phyloP scores from a whole-genome alignment of 805 yeast genomes.

The Myxozyma mucilagina region DNA sequence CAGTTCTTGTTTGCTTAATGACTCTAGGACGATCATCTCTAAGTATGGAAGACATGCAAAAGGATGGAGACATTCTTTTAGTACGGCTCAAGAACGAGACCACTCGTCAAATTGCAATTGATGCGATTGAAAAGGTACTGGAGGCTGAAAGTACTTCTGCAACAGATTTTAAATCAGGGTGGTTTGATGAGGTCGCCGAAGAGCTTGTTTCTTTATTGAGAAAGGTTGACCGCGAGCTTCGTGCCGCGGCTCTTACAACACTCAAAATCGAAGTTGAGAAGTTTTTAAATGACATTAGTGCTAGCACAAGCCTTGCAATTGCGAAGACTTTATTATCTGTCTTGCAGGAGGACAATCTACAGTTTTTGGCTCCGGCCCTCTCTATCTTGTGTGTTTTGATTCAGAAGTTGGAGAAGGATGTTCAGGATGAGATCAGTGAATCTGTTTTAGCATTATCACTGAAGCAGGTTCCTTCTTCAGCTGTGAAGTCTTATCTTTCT shows the following conservation, averaged over 20 bases:
- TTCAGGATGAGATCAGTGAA: background rate
- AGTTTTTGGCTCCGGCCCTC: constrained; percentile 25
- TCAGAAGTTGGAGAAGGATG: background rate
- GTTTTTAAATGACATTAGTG: background rate
- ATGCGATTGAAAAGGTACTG: constrained; percentile 35
- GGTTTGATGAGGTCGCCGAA: constrained; percentile 29
- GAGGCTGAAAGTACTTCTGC: constrained; percentile 30
- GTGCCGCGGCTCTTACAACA: constrained; percentile 34
- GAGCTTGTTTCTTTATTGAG: constrained; percentile 31
- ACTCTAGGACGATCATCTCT: constrained; percentile 29
- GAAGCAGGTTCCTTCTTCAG: constrained; percentile 2
- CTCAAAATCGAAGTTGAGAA: constrained; percentile 19
- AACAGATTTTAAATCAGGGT: constrained; percentile 31
- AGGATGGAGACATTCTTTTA: constrained; percentile 41
- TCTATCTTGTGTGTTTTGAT: constrained; percentile 7
- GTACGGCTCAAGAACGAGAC: constrained; percentile 43
- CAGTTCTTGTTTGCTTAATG: constrained; percentile 38
- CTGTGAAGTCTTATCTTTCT: constrained; percentile 13
- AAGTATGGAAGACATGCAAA: constrained; percentile 35
- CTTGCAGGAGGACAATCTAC: constrained; percentile 14
- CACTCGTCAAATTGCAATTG: constrained; percentile 40
- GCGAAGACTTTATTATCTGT: constrained; percentile 17
- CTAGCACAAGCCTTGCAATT: constrained; percentile 13
- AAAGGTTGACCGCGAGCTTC: constrained; percentile 33
- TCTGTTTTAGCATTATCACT: constrained; percentile 6